A percentile compares a stretch with the other conserved stretches of the same genome.
These are phyloP conservation scores for Corinectria fuckeliana DNA, from an alignment of 2,329 filamentous ascomycete species.

Conservation along the genomic window DNA sequence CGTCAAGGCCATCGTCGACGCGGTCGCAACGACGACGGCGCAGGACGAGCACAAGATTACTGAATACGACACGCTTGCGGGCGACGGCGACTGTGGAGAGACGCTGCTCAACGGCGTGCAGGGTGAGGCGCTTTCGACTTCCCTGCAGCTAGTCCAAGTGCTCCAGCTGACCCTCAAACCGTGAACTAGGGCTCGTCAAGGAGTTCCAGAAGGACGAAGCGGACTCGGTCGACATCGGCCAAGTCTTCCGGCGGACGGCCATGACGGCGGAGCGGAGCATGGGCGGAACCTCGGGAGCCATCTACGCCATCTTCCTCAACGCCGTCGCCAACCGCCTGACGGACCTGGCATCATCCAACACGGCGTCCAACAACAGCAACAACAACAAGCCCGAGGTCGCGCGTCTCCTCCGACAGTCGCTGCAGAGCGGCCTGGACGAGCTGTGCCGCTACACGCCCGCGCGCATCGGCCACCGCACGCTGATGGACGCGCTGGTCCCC, in stretches of 20 bases:
- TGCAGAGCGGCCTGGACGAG: constrained; percentile 29
- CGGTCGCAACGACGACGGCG: constrained; percentile 25
- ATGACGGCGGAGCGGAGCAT: constrained; percentile 63
- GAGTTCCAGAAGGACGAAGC: constrained; percentile 28
- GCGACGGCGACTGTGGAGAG: constrained; percentile 45
- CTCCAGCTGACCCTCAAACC: constrained; percentile 1
- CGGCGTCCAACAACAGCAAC: no score
- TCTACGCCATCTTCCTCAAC: constrained; percentile 80
- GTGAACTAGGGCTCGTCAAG: constrained; percentile 27
- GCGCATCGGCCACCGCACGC: constrained; percentile 72
- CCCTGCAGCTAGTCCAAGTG: background rate
- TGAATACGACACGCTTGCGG: constrained; percentile 41
- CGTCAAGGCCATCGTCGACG: constrained; percentile 27
- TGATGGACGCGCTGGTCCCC: constrained; percentile 75
- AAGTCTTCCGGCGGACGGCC: constrained; percentile 31
- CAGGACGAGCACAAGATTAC: constrained; percentile 50
- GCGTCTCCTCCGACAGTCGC: constrained; percentile 22
- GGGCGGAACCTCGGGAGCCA: constrained; percentile 78
- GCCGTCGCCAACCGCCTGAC: constrained; percentile 59
- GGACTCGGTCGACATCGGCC: constrained; percentile 28
- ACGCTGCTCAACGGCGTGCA: constrained; percentile 38
- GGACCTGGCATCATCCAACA: background rate
- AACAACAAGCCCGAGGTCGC: background rate
- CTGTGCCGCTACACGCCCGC: constrained; percentile 69
- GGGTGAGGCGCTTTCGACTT: constrained; percentile 10